Percentiles rank a stretch among this genome's conserved stretches.
Evolutionary conservation across 179 eudicot species (phyloP).

Genomic region (Gypsophila paniculata): DNA sequence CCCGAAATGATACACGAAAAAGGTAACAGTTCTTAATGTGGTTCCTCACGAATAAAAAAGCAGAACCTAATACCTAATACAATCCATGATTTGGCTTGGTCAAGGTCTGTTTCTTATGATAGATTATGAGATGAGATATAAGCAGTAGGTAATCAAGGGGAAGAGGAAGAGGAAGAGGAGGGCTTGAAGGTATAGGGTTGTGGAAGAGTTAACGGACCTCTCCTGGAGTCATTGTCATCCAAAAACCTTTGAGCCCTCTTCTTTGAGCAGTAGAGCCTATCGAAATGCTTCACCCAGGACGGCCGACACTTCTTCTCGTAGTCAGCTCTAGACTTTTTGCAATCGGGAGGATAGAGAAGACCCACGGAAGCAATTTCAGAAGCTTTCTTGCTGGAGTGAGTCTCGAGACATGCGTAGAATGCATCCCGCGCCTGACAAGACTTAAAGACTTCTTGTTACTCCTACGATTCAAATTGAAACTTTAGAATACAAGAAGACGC

Average conservation of each 20-base stretch:
- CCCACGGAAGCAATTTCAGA: constrained; percentile 69
- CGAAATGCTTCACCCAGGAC: constrained; percentile 92
- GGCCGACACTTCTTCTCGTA: constrained; percentile 62
- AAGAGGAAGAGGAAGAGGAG: neutral
- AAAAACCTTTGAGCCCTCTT: constrained; percentile 67
- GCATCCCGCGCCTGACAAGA: constrained; percentile 61
- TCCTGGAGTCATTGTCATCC: constrained; percentile 66
- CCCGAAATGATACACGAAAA: no score
- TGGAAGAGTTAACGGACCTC: constrained; percentile 77
- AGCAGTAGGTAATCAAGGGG: no score
- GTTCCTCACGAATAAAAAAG: no score
- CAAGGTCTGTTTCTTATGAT: no score
- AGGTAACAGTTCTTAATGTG: neutral
- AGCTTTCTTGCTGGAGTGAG: constrained; percentile 50
- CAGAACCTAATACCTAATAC: no score
- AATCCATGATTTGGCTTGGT: no score
- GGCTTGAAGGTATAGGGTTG: constrained; percentile 43
- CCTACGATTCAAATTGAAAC: neutral
- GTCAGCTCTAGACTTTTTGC: constrained; percentile 57
- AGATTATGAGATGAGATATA: no score
- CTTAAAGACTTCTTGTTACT: neutral
- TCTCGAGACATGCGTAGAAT: constrained; percentile 74
- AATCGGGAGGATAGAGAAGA: constrained; percentile 61
- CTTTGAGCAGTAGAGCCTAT: constrained; percentile 66
- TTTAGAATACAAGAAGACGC: neutral